Percentiles rank a stretch among this genome's conserved stretches.
These are phyloP conservation scores for Colletotrichum caudatum DNA, from an alignment of 2,329 filamentous ascomycete species.

Conservation along the genomic window DNA sequence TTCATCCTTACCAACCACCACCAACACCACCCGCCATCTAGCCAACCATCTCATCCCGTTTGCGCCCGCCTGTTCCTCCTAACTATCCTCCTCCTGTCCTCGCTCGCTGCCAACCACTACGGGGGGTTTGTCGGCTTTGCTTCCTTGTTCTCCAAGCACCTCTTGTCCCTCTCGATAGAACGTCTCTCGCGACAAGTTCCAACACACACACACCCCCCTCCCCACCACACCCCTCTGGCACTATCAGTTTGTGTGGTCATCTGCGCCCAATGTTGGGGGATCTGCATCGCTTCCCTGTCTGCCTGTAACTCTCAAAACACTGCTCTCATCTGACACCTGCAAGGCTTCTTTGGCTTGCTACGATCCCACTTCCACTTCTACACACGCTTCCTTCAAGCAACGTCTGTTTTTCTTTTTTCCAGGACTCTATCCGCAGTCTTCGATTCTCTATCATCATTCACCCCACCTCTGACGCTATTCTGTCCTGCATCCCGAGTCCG, in stretches of 20 bases:
- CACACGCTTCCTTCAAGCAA: not conserved
- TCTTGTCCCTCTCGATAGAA: not conserved
- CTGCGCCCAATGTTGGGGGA: slow-evolving; percentile 26
- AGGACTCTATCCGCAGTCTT: not conserved
- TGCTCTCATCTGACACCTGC: slow-evolving; percentile 23
- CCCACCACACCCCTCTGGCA: not conserved
- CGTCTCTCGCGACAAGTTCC: slow-evolving; percentile 16
- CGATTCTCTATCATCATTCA: not conserved
- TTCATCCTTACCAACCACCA: slow-evolving; percentile 28
- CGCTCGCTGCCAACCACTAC: slow-evolving; percentile 10
- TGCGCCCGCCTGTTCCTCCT: slow-evolving; percentile 36
- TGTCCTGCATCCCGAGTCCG: not conserved
- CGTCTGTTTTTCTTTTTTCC: not conserved
- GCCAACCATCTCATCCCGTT: slow-evolving; percentile 24
- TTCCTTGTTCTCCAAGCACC: slow-evolving; percentile 2
- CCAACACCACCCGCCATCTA: slow-evolving; percentile 9
- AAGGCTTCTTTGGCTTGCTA: not conserved
- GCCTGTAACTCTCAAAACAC: slow-evolving; percentile 3
- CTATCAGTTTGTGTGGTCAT: slow-evolving; percentile 30
- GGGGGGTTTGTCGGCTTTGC: slow-evolving; percentile 9
- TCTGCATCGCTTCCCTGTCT: slow-evolving; percentile 32
- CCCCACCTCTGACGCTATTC: slow-evolving; percentile 1
- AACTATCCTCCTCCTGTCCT: slow-evolving; percentile 26
- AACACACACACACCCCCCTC: not conserved
- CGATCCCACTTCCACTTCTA: not conserved